These are phyloP conservation scores for Gossypium turneri DNA, from an alignment of 345 rosid species.

Conservation along the genomic window DNA sequence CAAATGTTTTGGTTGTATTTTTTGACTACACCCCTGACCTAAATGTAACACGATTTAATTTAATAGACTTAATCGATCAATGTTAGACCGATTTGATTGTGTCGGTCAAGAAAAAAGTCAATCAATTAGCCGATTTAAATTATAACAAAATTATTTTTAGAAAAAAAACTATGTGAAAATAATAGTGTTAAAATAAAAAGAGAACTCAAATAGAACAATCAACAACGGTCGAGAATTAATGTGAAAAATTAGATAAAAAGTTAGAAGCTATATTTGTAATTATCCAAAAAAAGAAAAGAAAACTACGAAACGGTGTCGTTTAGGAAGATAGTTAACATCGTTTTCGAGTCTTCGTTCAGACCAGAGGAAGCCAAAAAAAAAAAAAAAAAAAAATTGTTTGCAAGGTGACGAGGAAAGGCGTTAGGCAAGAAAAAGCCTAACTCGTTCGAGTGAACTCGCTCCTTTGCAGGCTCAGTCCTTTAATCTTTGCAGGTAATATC, in stretches of 20 bases:
- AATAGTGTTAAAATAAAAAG: neutral
- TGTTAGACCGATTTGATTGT: too few species aligned
- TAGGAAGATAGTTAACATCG: neutral
- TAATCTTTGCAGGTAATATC: neutral
- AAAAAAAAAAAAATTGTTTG: neutral
- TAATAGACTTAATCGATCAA: too few species aligned
- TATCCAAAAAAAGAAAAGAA: neutral
- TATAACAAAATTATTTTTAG: too few species aligned
- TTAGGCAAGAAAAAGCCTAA: conserved; percentile 8
- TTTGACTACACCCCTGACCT: too few species aligned
- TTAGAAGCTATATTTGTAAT: neutral
- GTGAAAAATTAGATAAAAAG: neutral
- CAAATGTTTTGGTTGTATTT: too few species aligned
- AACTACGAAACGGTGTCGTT: neutral
- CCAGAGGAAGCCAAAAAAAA: neutral
- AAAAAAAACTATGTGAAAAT: too few species aligned
- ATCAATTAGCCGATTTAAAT: too few species aligned
- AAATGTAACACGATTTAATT: too few species aligned
- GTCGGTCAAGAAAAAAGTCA: too few species aligned
- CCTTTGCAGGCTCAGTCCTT: neutral
- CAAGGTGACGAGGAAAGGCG: conserved; percentile 13
- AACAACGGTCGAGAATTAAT: neutral
- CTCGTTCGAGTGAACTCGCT: conserved; percentile 21
- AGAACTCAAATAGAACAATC: neutral
- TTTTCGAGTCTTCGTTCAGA: neutral